Evolutionary conservation across 2,329 filamentous ascomycete genomes (phyloP).

Genomic region (Scedosporium boydii): DNA sequence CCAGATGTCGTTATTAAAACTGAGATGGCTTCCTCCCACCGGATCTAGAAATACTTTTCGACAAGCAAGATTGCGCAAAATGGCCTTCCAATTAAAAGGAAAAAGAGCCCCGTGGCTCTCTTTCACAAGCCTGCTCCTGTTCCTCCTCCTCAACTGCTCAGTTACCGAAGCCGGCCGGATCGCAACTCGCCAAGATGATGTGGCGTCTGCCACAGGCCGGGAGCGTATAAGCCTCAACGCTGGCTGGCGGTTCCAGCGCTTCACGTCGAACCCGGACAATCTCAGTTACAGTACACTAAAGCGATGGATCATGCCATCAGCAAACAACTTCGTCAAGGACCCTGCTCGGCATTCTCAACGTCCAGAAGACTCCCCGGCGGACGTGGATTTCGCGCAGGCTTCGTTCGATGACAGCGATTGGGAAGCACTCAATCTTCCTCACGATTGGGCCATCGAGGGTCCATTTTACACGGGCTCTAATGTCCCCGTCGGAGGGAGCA

Average conservation of each 20-base stretch:
- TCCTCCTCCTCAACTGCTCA: neutral
- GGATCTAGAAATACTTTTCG: no score
- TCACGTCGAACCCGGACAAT: conserved; percentile 24
- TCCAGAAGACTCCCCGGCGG: conserved; percentile 19
- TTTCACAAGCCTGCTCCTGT: neutral
- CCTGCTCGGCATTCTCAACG: conserved; percentile 17
- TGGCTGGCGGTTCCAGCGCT: conserved; percentile 27
- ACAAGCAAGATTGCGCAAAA: neutral
- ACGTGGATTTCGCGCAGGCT: conserved; percentile 21
- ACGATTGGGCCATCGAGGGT: conserved; percentile 40
- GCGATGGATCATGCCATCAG: conserved; percentile 30
- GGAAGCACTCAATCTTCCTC: conserved; percentile 31
- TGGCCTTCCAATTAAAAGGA: neutral
- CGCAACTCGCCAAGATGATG: neutral
- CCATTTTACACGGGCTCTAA: conserved; percentile 28
- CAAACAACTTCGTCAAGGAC: conserved; percentile 28
- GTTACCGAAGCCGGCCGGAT: neutral
- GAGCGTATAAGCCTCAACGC: conserved; percentile 23
- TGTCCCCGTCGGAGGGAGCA: conserved; percentile 25
- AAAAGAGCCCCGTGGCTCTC: neutral
- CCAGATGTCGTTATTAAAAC: neutral
- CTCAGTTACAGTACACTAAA: conserved; percentile 24
- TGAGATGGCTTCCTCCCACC: neutral
- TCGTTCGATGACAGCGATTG: conserved; percentile 30
- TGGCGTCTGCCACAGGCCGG: conserved; percentile 2